Conservation (phyloP, 768 basidiomycete species). For the Plicaturopsis crispa region DNA sequence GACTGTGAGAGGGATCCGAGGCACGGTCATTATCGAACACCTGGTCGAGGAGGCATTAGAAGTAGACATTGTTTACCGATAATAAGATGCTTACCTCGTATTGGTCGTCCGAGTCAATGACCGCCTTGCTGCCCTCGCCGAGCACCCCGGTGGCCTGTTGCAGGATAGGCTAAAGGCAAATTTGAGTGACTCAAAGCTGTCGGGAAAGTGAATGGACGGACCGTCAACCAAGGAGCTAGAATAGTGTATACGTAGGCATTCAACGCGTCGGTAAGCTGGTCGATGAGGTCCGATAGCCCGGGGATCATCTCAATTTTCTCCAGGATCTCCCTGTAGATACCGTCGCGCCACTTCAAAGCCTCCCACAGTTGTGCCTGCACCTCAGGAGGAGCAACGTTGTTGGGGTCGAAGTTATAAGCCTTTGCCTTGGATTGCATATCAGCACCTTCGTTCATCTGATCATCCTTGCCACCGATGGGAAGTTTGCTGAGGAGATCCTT, state of each 20-base stretch:
- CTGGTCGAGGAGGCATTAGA: too few species aligned
- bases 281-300: conserved; percentile 47
- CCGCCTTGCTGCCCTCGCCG: conserved; percentile 56
- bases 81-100: conserved; percentile 34
- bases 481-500: conserved; percentile 41
- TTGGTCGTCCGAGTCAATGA: conserved; percentile 65
- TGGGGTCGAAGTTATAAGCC: conserved; percentile 56
- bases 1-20: conserved; percentile 67
- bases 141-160: conserved; percentile 49
- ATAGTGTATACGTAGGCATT: conserved; percentile 66
- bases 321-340: conserved; percentile 41
- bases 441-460: conserved; percentile 48
- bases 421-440: conserved; percentile 45
- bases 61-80: background rate
- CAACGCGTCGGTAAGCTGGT: conserved; percentile 54
- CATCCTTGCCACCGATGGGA: conserved; percentile 41
- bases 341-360: conserved; percentile 59
- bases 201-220: conserved; percentile 17
- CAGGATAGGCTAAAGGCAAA: conserved; percentile 44
- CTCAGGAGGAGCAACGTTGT: conserved; percentile 56
- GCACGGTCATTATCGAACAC: conserved; percentile 63
- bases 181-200: background rate
- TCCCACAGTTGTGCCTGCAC: conserved; percentile 49
- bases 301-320: conserved; percentile 61
- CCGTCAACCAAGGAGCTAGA: conserved; percentile 57